A percentile compares a stretch with the other conserved stretches of the same genome.
These are phyloP conservation scores for Macrophomina tecta DNA, from an alignment of 2,329 filamentous ascomycete genomes.

Conservation along the genomic window DNA sequence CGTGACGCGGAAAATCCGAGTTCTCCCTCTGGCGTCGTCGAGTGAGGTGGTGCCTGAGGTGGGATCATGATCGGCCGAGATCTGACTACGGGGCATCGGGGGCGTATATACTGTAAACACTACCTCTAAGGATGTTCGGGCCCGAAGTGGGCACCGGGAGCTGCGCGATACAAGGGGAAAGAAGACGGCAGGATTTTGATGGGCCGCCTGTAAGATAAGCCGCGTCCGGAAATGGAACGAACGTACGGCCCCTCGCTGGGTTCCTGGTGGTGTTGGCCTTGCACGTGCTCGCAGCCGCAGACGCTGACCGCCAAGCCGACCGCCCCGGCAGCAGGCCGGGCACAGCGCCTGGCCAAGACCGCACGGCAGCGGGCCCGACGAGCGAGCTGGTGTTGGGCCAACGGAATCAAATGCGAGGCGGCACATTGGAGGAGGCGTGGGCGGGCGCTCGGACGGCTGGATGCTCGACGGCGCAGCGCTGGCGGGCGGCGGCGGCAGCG, in stretches of 20 bases:
- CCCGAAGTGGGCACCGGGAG: background rate
- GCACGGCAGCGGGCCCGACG: background rate
- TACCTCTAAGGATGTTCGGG: constrained; percentile 12
- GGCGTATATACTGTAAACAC: constrained; percentile 9
- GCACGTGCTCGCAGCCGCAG: background rate
- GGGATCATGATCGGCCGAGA: constrained; percentile 20
- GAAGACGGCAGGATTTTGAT: background rate
- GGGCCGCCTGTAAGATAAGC: constrained; percentile 17
- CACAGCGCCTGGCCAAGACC: background rate
- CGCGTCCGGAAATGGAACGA: background rate
- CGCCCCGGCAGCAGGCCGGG: background rate
- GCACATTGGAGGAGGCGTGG: background rate
- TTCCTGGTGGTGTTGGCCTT: background rate
- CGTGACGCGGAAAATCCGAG: constrained; percentile 9
- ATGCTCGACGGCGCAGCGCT: background rate
- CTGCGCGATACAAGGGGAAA: constrained; percentile 18
- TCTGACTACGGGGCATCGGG: background rate
- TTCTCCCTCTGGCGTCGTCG: background rate
- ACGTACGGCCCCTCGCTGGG: background rate
- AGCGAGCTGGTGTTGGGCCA: background rate
- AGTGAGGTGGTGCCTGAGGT: constrained; percentile 20
- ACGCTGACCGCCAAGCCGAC: background rate
- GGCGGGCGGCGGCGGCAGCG: background rate
- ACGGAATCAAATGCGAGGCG: background rate
- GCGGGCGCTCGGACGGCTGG: background rate